A percentile compares a stretch with the other conserved stretches of the same genome.
Evolutionary conservation across 1,284 basidiomycete species (phyloP).

Genomic region (Cutaneotrichosporon cavernicola): DNA sequence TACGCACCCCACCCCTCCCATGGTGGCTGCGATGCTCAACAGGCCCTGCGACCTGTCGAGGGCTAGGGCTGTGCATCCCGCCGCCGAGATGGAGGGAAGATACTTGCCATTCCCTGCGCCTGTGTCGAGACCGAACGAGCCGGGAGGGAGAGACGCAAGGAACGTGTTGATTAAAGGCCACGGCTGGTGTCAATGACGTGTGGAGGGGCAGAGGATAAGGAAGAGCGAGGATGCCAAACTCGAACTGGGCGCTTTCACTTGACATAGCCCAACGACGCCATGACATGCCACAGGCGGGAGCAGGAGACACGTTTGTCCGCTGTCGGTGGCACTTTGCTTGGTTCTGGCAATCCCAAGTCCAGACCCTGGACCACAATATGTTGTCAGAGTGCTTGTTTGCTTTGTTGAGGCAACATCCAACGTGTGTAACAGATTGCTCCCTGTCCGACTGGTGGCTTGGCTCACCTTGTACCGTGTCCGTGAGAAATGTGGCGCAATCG

Average conservation of each 20-base stretch:
- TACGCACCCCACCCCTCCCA: conserved; percentile 48
- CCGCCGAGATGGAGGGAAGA: conserved; percentile 62
- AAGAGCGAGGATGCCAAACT: not conserved
- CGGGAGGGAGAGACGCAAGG: conserved; percentile 68
- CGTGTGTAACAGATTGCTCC: not conserved
- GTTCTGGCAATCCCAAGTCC: not conserved
- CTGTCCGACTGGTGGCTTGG: not conserved
- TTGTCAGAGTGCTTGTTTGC: not conserved
- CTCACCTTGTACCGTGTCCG: conserved; percentile 87
- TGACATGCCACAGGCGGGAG: not conserved
- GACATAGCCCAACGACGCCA: not conserved
- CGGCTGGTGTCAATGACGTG: conserved; percentile 59
- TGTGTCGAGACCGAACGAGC: conserved; percentile 85
- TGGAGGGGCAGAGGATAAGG: not conserved
- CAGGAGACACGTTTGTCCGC: not conserved
- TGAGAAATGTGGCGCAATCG: conserved; percentile 88
- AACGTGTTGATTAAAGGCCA: conserved; percentile 92
- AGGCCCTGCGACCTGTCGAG: conserved; percentile 77
- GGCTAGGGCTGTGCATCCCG: conserved; percentile 62
- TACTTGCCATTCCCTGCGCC: conserved; percentile 99
- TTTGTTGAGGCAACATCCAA: not conserved
- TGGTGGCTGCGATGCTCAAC: conserved; percentile 67
- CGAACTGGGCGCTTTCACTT: not conserved
- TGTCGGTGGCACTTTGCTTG: not conserved
- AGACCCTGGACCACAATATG: not conserved